phyloP scores from a whole-genome alignment of 805 yeast species.

The Kuraishia floccosa region DNA sequence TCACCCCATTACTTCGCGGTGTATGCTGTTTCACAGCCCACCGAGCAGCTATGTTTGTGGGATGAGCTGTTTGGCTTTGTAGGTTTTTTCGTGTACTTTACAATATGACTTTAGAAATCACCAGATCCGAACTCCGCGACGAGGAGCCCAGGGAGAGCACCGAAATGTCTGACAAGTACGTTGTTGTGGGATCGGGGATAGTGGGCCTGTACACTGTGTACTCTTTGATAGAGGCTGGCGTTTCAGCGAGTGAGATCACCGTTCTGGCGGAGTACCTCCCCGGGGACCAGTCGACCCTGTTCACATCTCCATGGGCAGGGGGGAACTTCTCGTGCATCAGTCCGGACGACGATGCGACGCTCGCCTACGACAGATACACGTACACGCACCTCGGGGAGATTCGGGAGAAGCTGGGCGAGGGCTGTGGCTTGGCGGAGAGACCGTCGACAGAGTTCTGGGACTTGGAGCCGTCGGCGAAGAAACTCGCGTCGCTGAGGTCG shows the following conservation, averaged over 20 bases:
- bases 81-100: too few species aligned
- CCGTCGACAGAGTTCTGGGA: slow-evolving; percentile 58
- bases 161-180: slow-evolving; percentile 1
- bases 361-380: slow-evolving; percentile 45
- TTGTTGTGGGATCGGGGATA: slow-evolving; percentile 42
- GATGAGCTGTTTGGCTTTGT: too few species aligned
- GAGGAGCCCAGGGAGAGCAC: too few species aligned
- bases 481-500: slow-evolving; percentile 31
- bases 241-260: slow-evolving; percentile 29
- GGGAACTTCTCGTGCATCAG: slow-evolving; percentile 53
- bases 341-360: slow-evolving; percentile 38
- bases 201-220: slow-evolving; percentile 55
- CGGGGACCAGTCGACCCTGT: slow-evolving; percentile 65
- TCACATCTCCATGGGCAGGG: slow-evolving; percentile 79
- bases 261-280: slow-evolving; percentile 61
- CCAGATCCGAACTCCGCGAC: too few species aligned
- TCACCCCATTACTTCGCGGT: too few species aligned
- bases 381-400: slow-evolving; percentile 34
- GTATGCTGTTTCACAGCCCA: too few species aligned
- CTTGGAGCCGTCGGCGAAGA: slow-evolving; percentile 27
- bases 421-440: slow-evolving; percentile 39
- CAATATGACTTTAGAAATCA: too few species aligned
- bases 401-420: slow-evolving; percentile 30
- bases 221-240: slow-evolving; percentile 30
- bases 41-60: too few species aligned